Conservation (phyloP, 2,329 filamentous ascomycete species). For the Pseudocercospora ulei region DNA sequence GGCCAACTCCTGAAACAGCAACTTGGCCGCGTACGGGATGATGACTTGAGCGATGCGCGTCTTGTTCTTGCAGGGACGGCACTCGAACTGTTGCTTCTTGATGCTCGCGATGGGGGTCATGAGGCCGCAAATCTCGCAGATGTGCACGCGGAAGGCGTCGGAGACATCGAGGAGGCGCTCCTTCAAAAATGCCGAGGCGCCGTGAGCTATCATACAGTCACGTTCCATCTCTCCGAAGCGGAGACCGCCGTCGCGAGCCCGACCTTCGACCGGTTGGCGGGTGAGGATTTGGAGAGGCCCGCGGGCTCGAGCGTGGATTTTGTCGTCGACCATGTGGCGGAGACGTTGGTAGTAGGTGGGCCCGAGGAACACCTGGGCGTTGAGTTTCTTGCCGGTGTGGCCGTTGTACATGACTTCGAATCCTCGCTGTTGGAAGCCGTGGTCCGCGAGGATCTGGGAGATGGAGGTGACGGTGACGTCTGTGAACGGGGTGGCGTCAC, state of each 20-base stretch:
- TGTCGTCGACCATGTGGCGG: slow-evolving; percentile 99
- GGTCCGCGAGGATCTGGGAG: slow-evolving; percentile 71
- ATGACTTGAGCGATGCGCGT: slow-evolving; percentile 96
- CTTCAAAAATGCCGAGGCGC: slow-evolving; percentile 91
- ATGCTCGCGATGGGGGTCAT: slow-evolving; percentile 99
- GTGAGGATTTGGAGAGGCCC: slow-evolving; percentile 96
- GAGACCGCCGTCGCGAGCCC: slow-evolving; percentile 91
- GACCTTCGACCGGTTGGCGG: slow-evolving; percentile 92
- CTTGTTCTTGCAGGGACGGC: slow-evolving; percentile 97
- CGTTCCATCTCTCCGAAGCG: slow-evolving; percentile 99
- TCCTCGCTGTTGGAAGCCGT: slow-evolving; percentile 92
- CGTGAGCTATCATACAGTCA: slow-evolving; percentile 99
- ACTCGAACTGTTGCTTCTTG: slow-evolving; percentile 92
- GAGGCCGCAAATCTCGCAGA: slow-evolving; percentile 95
- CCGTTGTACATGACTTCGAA: slow-evolving; percentile 99
- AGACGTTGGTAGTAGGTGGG: slow-evolving; percentile 98
- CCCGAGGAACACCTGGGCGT: slow-evolving; percentile 90
- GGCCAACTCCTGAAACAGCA: slow-evolving; percentile 95
- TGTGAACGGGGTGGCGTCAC: slow-evolving; percentile 94
- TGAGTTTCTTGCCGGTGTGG: slow-evolving; percentile 86
- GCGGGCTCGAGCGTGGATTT: slow-evolving; percentile 97
- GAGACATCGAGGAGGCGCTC: slow-evolving; percentile 95
- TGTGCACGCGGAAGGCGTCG: slow-evolving; percentile 93
- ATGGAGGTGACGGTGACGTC: slow-evolving; percentile 94
- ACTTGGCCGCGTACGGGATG: slow-evolving; percentile 93